phyloP scores from a whole-genome alignment of 1,284 basidiomycete species.

The Puccinia brachypodii region DNA sequence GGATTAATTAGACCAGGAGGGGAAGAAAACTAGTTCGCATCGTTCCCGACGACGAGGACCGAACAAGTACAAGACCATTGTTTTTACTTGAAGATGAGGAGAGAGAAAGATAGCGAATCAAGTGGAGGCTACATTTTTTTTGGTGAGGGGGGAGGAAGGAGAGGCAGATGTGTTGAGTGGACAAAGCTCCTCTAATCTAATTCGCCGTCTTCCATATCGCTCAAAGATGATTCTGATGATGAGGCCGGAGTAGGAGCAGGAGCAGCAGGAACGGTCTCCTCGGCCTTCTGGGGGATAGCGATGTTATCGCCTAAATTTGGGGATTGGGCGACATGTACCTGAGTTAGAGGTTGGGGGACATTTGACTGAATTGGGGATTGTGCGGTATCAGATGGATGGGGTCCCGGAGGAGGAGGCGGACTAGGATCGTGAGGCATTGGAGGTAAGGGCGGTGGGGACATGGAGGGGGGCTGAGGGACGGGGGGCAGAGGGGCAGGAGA shows the following conservation, averaged over 20 bases:
- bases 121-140: not conserved
- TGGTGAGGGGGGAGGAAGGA: not conserved
- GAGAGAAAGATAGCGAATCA: not conserved
- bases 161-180: not conserved
- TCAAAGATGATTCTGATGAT: constrained; percentile 7
- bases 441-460: not conserved
- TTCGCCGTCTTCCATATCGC: constrained; percentile 27
- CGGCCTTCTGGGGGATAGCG: not conserved
- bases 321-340: not conserved
- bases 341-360: not conserved
- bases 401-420: not conserved
- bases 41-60: no score
- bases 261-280: not conserved
- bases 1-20: no score
- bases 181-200: not conserved
- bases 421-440: not conserved
- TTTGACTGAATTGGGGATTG: not conserved
- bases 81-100: no score
- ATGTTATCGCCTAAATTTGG: not conserved
- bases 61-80: no score
- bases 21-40: no score
- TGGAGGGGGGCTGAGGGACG: not conserved
- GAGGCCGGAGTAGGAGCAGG: not conserved
- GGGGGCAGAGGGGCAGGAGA: not conserved
- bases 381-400: not conserved